A percentile compares a stretch with the other conserved stretches of the same genome.
These are phyloP conservation scores for Teratosphaeria destructans DNA, from an alignment of 2,329 filamentous ascomycete genomes.

Conservation along the genomic window DNA sequence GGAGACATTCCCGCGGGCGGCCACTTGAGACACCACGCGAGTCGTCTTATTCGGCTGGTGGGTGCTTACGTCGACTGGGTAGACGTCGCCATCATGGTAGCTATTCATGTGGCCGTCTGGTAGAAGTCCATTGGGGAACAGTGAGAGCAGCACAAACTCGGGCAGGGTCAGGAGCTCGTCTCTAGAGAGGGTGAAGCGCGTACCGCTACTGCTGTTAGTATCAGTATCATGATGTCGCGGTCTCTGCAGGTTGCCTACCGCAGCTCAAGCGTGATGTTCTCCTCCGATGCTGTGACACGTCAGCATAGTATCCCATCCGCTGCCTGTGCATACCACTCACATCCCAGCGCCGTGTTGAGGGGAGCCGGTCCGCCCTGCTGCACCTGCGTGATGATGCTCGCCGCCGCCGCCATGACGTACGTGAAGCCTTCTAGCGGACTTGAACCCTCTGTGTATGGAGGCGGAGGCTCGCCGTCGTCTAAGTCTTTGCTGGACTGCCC, in stretches of 20 bases:
- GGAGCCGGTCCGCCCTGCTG: slow-evolving; percentile 80
- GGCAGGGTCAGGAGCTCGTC: slow-evolving; percentile 92
- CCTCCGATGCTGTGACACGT: slow-evolving; percentile 71
- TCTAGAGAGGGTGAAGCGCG: slow-evolving; percentile 82
- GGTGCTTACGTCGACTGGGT: slow-evolving; percentile 82
- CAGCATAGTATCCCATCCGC: background rate
- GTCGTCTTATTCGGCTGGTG: slow-evolving; percentile 4
- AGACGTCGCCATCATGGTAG: slow-evolving; percentile 84
- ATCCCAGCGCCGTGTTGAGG: slow-evolving; percentile 71
- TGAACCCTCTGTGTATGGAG: slow-evolving; percentile 88
- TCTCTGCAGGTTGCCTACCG: slow-evolving; percentile 50
- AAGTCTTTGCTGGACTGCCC: slow-evolving; percentile 60
- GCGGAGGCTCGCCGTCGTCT: slow-evolving; percentile 83
- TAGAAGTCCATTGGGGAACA: slow-evolving; percentile 96
- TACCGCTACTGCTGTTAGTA: slow-evolving; percentile 53
- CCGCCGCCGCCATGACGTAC: slow-evolving; percentile 94
- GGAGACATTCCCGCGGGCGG: slow-evolving; percentile 18
- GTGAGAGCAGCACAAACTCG: slow-evolving; percentile 92
- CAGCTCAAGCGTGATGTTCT: slow-evolving; percentile 89
- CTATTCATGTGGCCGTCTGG: slow-evolving; percentile 93
- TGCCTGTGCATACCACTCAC: slow-evolving; percentile 22
- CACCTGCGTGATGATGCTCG: slow-evolving; percentile 98
- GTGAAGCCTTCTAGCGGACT: slow-evolving; percentile 87
- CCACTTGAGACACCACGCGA: slow-evolving; percentile 23
- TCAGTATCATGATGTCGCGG: background rate